Base-by-base conservation (phyloP, 176 grass and related monocot species). In the Zoysia japonica region DNA sequence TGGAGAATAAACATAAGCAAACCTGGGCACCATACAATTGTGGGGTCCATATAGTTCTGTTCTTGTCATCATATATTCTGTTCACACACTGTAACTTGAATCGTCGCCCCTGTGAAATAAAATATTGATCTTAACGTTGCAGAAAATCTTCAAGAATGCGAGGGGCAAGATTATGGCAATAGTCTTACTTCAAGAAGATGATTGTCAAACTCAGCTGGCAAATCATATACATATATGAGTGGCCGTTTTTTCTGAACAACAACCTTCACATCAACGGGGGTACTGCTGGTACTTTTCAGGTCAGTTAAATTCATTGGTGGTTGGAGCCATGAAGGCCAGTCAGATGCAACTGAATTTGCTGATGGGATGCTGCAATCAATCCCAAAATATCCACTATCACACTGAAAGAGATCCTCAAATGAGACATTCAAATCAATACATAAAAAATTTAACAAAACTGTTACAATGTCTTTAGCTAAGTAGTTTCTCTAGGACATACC, bases 171-270 rank as follows among this genome's bases (percentile, higher is more conserved):
- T 16, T 84, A 44, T 67, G 72, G 56, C 48, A 53, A 60, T 61
- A 74, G 40, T 74, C 83, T 94, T 92, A 94, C 95, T 86, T 98
- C 95, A 74, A 98, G 77, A 85, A 98, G 92, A 88, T 94, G 92
- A 64, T 78, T 94, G 76, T 94, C 86, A 75, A 98, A 93, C 71
- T 98, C 88, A 49, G 96, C 85, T 74, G 92, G 92, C 61, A 98
- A 89, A 87, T 98, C 96, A 9, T 98, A 98, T 38, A 98, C 96
- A 98, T 93, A 98, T 61, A 94, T 94, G 49, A 98, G 88, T 71
- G 96, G 92, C 12, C 96, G 86, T 86, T 77, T 94, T 65, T 89
- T 94, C 80, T 85, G 83, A 87, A 91, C 81, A 83, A 84, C 36
- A 70, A 67, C 82, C 60, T 87, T 90, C 68, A 87, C 79, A 82